Evolutionary conservation across 768 basidiomycete species (phyloP).

Genomic region (Mycena metata): DNA sequence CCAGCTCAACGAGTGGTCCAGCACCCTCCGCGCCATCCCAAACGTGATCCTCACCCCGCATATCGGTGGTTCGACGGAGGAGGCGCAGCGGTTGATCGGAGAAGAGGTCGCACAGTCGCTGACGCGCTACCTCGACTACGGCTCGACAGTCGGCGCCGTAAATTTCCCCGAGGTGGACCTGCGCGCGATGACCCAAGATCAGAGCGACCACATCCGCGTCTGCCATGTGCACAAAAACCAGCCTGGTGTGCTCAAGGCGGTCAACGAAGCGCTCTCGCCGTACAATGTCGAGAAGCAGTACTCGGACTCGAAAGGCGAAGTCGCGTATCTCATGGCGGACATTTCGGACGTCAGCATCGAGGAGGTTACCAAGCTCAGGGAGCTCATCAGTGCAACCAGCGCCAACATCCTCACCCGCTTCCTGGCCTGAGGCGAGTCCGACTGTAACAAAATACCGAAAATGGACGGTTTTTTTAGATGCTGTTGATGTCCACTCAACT

Average conservation of each 20-base stretch:
- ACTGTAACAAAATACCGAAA: conserved; percentile 44
- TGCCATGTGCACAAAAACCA: conserved; percentile 97
- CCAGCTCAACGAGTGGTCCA: conserved; percentile 88
- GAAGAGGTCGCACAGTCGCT: conserved; percentile 92
- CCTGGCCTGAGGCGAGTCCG: conserved; percentile 63
- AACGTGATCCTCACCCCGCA: conserved; percentile 99
- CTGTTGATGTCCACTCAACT: conserved; percentile 52
- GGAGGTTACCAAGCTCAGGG: conserved; percentile 84
- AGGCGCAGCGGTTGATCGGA: conserved; percentile 97
- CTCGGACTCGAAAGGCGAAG: conserved; percentile 95
- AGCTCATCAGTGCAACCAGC: conserved; percentile 80
- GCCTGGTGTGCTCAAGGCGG: conserved; percentile 93
- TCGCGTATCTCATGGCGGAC: conserved; percentile 97
- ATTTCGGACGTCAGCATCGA: conserved; percentile 89
- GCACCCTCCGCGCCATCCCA: conserved; percentile 77
- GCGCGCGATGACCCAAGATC: conserved; percentile 89
- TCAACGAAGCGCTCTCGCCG: conserved; percentile 94
- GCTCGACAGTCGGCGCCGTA: conserved; percentile 92
- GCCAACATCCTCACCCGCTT: conserved; percentile 93
- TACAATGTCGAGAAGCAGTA: conserved; percentile 99
- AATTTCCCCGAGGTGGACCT: conserved; percentile 99
- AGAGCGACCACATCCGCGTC: conserved; percentile 85
- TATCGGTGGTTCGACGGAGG: conserved; percentile 99
- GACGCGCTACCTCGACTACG: conserved; percentile 91
- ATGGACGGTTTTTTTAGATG: conserved; percentile 51